Evolutionary conservation across 495 filamentous ascomycete genomes (phyloP), one percentile per base, ranked within the genome.

Genomic region (Echria macrotheca): DNA sequence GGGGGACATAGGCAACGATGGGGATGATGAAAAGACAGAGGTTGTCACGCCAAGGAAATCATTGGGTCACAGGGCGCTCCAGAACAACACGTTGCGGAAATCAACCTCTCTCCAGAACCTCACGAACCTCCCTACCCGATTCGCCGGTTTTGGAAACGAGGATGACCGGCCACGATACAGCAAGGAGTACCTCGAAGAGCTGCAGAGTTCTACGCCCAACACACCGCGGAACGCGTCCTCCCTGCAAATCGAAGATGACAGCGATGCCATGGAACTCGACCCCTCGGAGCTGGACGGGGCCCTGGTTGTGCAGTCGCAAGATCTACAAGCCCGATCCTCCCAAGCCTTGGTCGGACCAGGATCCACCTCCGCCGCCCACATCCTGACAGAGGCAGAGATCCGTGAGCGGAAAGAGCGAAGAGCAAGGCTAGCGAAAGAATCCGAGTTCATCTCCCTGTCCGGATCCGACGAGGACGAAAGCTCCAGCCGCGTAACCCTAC

Each of bases 361-460:
- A 36, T 22, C 48, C 0, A 5, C 51, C 2, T 33, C 47, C 18
- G 38, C 38, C 15, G 38, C 61, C 2, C 35, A 66, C 57, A 35
- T 97, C 44, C 86, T 91, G 3, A 89, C 83, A 19, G 85, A 89
- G 59, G 80, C 86, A n/a, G 86, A 96, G 57, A 96, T 97, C 32
- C 77, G 79, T 39, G 90, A 95, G 64, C 93, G 93, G 71, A 98
- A 97, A 69, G 85, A 83, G 31, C 81, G 94, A 8, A 80, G 94
- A 22, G 84, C 86, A 23, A 78, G 89, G 2, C 62, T 91, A 14
- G 90, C 90, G 3, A 57, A 87, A 43, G 84, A 93, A 55, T 64
- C 77, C 42, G 86, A 91, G 51, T 95, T 83, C 65, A 91, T 95
- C 45, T 78, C 84, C 0, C 74, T 96, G 1, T 72, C 71, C 22